These are phyloP conservation scores for Ceratobasidium sp. DNA, from an alignment of 1,284 basidiomycete species.

Conservation along the genomic window DNA sequence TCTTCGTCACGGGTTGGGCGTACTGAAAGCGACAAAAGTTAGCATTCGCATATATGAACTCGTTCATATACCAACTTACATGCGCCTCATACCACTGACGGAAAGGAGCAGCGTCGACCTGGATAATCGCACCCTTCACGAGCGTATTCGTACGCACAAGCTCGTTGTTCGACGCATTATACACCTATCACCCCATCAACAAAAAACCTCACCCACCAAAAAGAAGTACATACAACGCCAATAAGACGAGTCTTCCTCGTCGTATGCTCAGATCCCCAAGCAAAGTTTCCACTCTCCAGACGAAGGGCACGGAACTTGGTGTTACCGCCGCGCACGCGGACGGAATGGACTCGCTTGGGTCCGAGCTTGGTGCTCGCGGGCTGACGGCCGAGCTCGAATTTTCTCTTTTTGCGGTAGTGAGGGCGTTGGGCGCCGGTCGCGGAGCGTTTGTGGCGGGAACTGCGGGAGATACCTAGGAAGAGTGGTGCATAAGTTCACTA, in stretches of 20 bases:
- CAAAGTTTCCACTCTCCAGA: slow-evolving; percentile 94
- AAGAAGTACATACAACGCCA: slow-evolving; percentile 77
- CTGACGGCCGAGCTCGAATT: slow-evolving; percentile 97
- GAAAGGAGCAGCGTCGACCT: slow-evolving; percentile 96
- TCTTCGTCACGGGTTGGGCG: slow-evolving; percentile 89
- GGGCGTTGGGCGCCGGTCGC: slow-evolving; percentile 92
- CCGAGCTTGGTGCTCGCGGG: slow-evolving; percentile 95
- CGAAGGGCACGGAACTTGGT: slow-evolving; percentile 92
- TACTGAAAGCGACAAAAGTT: slow-evolving; percentile 68
- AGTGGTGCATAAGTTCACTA: background rate
- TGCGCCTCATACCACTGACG: slow-evolving; percentile 98
- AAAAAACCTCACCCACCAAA: background rate
- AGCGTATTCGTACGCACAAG: slow-evolving; percentile 98
- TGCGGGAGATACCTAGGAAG: slow-evolving; percentile 85
- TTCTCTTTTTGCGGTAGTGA: slow-evolving; percentile 98
- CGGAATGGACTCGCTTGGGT: slow-evolving; percentile 89
- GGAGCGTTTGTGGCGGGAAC: slow-evolving; percentile 95
- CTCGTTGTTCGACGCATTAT: slow-evolving; percentile 99
- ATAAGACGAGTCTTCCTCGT: slow-evolving; percentile 96
- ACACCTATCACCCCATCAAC: slow-evolving; percentile 68
- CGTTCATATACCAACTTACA: too few species aligned
- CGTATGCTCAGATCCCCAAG: slow-evolving; percentile 92
- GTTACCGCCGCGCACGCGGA: slow-evolving; percentile 94
- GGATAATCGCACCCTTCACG: slow-evolving; percentile 94
- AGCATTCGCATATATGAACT: too few species aligned